phyloP scores from a whole-genome alignment of 2,329 filamentous ascomycete species.

The Aureobasidium subglaciale region DNA sequence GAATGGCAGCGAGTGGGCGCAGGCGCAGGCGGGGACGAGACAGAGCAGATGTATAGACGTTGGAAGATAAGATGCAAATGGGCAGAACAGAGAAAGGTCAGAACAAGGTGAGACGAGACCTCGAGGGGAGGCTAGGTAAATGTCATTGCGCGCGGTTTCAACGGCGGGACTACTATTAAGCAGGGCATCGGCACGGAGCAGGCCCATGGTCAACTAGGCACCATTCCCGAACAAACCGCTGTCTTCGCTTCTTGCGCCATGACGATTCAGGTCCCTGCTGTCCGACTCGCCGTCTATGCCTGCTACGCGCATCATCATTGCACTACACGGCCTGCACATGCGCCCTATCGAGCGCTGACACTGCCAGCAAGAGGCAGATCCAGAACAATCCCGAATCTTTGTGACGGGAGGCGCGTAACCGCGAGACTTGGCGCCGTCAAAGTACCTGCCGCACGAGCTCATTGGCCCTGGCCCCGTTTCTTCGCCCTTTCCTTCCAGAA shows the following conservation, averaged over 20 bases:
- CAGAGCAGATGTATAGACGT: background rate
- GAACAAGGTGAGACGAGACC: background rate
- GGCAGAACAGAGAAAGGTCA: background rate
- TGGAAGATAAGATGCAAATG: background rate
- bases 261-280: constrained; percentile 8
- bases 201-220: background rate
- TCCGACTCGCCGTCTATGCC: background rate
- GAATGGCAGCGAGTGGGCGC: background rate
- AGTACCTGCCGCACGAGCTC: background rate
- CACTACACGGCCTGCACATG: no score
- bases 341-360: background rate
- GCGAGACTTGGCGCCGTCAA: background rate
- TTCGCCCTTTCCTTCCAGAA: background rate
- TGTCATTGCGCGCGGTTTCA: constrained; percentile 7
- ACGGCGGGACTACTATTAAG: background rate
- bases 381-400: constrained; percentile 1
- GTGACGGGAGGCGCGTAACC: background rate
- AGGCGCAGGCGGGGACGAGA: background rate
- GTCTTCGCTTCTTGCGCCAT: background rate
- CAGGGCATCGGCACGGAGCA: constrained; percentile 1
- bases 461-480: background rate
- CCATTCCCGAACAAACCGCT: constrained; percentile 5
- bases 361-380: constrained; percentile 2
- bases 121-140: constrained; percentile 9
- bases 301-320: background rate